Percentiles rank a stretch among this genome's conserved stretches.
Conservation (phyloP, 768 basidiomycete species). For the Coprinopsis sp. region DNA sequence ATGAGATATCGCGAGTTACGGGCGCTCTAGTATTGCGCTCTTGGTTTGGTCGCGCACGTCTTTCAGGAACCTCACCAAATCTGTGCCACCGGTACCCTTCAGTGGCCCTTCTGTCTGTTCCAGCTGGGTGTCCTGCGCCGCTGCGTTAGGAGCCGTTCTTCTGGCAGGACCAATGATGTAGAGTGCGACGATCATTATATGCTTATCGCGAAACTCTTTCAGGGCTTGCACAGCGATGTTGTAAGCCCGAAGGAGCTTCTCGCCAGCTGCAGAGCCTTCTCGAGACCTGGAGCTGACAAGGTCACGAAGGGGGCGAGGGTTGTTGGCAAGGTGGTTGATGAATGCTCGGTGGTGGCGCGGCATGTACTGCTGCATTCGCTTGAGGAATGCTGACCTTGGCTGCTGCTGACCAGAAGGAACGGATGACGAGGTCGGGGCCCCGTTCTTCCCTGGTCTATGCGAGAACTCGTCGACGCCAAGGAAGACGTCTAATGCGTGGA, state of each 20-base stretch:
- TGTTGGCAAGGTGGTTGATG: constrained; percentile 57
- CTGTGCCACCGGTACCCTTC: constrained; percentile 77
- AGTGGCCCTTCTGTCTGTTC: constrained; percentile 27
- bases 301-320: constrained; percentile 55
- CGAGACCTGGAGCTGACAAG: constrained; percentile 35
- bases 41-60: constrained; percentile 64
- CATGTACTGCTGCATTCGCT: constrained; percentile 80
- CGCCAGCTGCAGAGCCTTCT: constrained; percentile 13
- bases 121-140: constrained; percentile 1
- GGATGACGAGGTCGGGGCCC: constrained; percentile 3
- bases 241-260: constrained; percentile 47
- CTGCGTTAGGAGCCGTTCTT: constrained; percentile 16
- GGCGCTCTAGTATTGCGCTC: constrained; percentile 26
- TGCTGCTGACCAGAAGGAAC: constrained; percentile 9
- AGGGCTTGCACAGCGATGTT: constrained; percentile 60
- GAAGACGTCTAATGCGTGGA: constrained; percentile 72
- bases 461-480: constrained; percentile 58
- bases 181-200: constrained; percentile 68
- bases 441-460: constrained; percentile 7
- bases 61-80: constrained; percentile 72
- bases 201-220: constrained; percentile 70
- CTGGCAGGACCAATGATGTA: constrained; percentile 75
- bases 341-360: constrained; percentile 78
- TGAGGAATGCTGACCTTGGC: constrained; percentile 43
- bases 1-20: too few species aligned